Evolutionary conservation across 2,329 filamentous ascomycete genomes (phyloP), one percentile per base, ranked within the genome.

Genomic region (Chalaropsis ovoidea): DNA sequence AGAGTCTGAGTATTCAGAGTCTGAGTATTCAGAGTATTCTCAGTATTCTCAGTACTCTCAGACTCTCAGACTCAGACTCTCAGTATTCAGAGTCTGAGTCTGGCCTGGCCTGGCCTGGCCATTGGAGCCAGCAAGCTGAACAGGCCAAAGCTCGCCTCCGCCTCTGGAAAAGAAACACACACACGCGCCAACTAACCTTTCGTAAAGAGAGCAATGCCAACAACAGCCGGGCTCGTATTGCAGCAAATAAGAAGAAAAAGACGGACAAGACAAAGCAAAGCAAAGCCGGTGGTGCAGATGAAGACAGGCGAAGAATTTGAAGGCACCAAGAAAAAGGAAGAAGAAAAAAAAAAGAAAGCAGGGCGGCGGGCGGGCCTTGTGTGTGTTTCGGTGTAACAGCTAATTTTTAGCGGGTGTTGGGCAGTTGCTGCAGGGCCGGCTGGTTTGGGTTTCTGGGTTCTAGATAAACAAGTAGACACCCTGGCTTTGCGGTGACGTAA

Each of bases 381-480:
- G 35, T 6, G 35, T 39, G 35, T 7, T 39, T 39, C 22, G 11
- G 47, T 52, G 47, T 52, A 52, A 52, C 47, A 24, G 22, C 47
- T 15, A 52, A 52, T 52, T 27, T 39, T 24, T 52, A 27, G 10
- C 47, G 24, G 17, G 6, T 47, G 47, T 52, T 52, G 11, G 15
- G 47, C 24, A 7, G 27, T 27, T 52, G 19, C 6, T 49, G 45
- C 24, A 52, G 15, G 11, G 6, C 24, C 24, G 11, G 47, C 47
- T 52, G 19, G 15, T 52, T 52, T 27, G 2, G 10, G 5, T 24
- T 24, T 10, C 3, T 13, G 11, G 3, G 42, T 19, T 54, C 4
- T 8, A 47, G 43, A n/a, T n/a, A 47, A 17, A 47, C 43, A 61
- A n/a, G n/a, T n/a, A n/a, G n/a, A 61, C 58, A 45, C 58, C 13